Percentiles rank a stretch among this genome's conserved stretches.
phyloP scores from a whole-genome alignment of 2,329 filamentous ascomycete genomes.

The Helotiales sp. region DNA sequence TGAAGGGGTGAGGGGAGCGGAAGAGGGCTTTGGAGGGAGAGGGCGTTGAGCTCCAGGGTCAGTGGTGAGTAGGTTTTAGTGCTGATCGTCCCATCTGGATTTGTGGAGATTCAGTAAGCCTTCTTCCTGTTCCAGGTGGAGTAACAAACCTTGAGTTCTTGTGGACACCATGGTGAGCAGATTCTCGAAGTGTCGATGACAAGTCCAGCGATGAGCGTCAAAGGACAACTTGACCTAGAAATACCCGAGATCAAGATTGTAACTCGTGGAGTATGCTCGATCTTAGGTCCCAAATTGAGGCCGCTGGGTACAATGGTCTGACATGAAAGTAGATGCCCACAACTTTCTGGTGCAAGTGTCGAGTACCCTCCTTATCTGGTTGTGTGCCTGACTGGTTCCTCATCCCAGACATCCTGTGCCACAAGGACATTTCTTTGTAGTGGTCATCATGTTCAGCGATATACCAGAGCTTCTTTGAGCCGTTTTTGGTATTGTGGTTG shows the following conservation, averaged over 20 bases:
- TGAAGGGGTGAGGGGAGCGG: neutral
- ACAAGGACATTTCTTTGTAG: neutral
- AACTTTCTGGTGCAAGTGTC: neutral
- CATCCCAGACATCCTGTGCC: neutral
- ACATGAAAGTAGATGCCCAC: neutral
- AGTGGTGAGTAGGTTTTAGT: conserved; percentile 11
- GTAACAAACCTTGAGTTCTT: conserved; percentile 2
- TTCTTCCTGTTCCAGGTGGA: no score
- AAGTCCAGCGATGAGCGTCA: neutral
- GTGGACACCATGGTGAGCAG: conserved; percentile 17
- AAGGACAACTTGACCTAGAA: neutral
- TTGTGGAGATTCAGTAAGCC: neutral
- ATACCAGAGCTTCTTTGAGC: neutral
- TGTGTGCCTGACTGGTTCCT: no score
- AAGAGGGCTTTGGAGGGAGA: conserved; percentile 4
- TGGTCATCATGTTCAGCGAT: neutral
- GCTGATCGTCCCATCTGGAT: conserved; percentile 11
- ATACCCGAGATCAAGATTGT: neutral
- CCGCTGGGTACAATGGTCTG: no score
- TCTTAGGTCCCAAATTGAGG: neutral
- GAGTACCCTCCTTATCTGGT: no score
- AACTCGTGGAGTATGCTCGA: neutral
- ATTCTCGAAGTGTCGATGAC: no score
- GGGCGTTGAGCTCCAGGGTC: conserved; percentile 1
- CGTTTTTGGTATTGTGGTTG: conserved; percentile 1